Conservation (phyloP, 305 asterid species). For the Fraxinus ornus region DNA sequence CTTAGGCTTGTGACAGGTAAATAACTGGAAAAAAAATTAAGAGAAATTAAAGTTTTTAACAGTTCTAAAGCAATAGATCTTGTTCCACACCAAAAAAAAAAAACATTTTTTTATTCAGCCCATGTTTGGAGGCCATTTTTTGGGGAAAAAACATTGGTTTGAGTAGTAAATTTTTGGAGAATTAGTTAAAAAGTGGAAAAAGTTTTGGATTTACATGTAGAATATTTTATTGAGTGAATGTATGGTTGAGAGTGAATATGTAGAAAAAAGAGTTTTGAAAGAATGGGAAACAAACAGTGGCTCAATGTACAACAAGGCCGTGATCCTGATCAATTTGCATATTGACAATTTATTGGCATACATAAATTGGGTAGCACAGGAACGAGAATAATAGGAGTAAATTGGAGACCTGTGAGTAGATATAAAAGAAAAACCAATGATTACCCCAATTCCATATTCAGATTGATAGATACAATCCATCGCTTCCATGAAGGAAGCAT, state of each 20-base stretch:
- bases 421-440: neutral
- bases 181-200: too few species aligned
- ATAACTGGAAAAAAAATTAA: neutral
- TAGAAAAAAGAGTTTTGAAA: too few species aligned
- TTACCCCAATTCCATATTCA: neutral
- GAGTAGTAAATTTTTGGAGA: too few species aligned
- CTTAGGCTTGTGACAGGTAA: neutral
- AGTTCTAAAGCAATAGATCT: neutral
- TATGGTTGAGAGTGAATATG: too few species aligned
- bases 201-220: too few species aligned
- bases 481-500: neutral
- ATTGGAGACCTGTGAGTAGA: neutral
- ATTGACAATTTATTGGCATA: neutral
- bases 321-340: neutral
- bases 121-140: too few species aligned
- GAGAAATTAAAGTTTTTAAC: neutral
- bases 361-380: neutral
- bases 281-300: too few species aligned
- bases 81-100: neutral
- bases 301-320: neutral
- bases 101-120: neutral
- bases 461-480: neutral
- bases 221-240: too few species aligned
- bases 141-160: too few species aligned
- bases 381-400: neutral